Evolutionary conservation across 106 monocot genomes (phyloP), one percentile per base, ranked within the genome.

Genomic region (Gastrodia elata): DNA sequence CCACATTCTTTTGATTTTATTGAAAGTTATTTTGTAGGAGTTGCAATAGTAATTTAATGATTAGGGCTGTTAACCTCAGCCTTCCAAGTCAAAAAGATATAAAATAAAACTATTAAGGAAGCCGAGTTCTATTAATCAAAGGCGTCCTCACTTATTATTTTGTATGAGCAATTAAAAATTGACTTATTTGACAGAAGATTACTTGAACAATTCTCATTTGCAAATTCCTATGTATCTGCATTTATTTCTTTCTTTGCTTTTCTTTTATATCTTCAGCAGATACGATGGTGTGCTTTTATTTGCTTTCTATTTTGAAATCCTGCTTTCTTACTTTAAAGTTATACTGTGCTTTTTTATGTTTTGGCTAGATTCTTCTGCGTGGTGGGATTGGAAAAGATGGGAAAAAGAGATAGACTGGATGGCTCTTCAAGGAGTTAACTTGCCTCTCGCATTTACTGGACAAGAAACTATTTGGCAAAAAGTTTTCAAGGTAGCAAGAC

Each of bases 301-400:
- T 55, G n/a, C n/a, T 22, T 55, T 22, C 18, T 55, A 55, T 61
- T 0, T 10, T 32, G n/a, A 61, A 11, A 32, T 10, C 32, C 32
- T 11, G 27, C 30, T 3, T 30, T 61, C 61, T 61, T 61, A 30
- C 30, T 22, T 27, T 27, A 11, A 61, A 32, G 8, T 32, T 61
- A 13, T 61, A 2, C 14, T 3, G 2, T 61, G 5, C 32, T 25
- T 28, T 36, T 58, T 38, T 30, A 20, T 49, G 2, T 76, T 71
- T 44, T 73, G 13, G 27, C 28, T 78, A 97, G 97, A 97, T 83
- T 97, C 97, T 16, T 97, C 86, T 93, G 84, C 80, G n/a, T 93
- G 90, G 92, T 97, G 97, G 97, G 82, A 93, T 77, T 97, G 97
- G 97, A 83, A 85, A 76, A 86, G 97, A 90, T 97, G 97, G 97